Base-by-base conservation (phyloP, 2,329 filamentous ascomycete genomes). In the Malbranchea zuffiana region DNA sequence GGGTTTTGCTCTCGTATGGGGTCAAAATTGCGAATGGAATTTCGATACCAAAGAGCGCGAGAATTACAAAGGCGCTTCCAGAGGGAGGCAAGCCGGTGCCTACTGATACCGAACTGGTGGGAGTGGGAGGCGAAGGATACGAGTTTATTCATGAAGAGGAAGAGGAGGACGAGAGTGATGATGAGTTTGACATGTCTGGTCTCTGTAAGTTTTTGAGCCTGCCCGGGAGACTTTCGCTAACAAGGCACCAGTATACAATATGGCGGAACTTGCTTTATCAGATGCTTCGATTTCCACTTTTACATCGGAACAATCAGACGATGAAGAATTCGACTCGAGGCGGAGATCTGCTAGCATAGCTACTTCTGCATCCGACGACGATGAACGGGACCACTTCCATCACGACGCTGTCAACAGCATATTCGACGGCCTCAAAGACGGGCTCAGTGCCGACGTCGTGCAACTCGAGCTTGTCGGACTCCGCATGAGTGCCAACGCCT, bases 401-500 rank as follows among this genome's bases (percentile, higher is more conserved):
- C 71, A 80, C 43, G 88, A 95, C 52, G 88, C 88, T 17, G 82
- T 88, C 3, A 71, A 78, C 46, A 88, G 84, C 43, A 73, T 96
- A n/a, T 72, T 87, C 44, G 87, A 95, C 51, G 82, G 85, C 16
- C 69, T 96, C 27, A 79, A 81, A 35, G 73, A 76, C 42, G 80
- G 78, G 15, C 67, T 75, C 33, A 73, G 75, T 10, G 74, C 77
- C 7, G 83, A 92, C 54, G 90, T 93, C 45, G 87, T 94, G 51
- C 85, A 88, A 56, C 74, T 96, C 21, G 90, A 98, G 57, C 82
- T 98, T 44, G 93, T 87, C 67, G 83, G 85, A 31, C 69, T 96
- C n/a, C 80, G 88, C 7, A 83, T 98, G 58, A 81, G 80, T 37
- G 84, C 82, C 51, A 85, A 96, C 52, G 90, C 90, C 2, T 87